phyloP scores from a whole-genome alignment of 257 asterid species.

The Craterostigma plantagineum region DNA sequence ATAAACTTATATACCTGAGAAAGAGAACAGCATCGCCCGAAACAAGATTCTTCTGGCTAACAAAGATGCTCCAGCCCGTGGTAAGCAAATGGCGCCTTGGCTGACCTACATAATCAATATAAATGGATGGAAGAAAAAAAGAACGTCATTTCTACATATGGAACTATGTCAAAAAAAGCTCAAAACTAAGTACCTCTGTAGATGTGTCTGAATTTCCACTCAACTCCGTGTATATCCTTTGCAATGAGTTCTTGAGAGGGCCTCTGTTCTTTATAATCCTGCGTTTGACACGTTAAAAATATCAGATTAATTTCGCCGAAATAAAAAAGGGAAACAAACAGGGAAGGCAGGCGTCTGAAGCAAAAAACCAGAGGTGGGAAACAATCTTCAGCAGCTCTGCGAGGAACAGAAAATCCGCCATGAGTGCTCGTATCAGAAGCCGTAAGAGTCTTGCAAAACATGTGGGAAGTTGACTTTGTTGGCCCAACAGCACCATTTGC shows the following conservation, averaged over 20 bases:
- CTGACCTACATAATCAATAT: conserved; percentile 35
- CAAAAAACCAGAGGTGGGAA: conserved; percentile 77
- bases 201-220: conserved; percentile 95
- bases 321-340: neutral
- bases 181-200: conserved; percentile 47
- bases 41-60: conserved; percentile 80
- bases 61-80: conserved; percentile 94
- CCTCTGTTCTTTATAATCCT: conserved; percentile 92
- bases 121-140: too few species aligned
- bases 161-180: too few species aligned
- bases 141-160: too few species aligned
- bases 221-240: conserved; percentile 83
- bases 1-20: conserved; percentile 41
- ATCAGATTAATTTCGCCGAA: neutral
- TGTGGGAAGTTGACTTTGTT: conserved; percentile 67
- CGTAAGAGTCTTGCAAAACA: conserved; percentile 96
- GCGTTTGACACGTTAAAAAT: neutral
- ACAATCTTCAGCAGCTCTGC: conserved; percentile 99
- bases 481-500: conserved; percentile 27
- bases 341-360: too few species aligned
- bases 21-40: conserved; percentile 93
- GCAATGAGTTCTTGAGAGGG: conserved; percentile 93
- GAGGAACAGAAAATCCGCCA: conserved; percentile 98
- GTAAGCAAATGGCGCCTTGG: conserved; percentile 98
- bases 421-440: conserved; percentile 97